Evolutionary conservation across 192 early-diverging fungal genomes (phyloP).

Genomic region (Coemansia aciculifera): DNA sequence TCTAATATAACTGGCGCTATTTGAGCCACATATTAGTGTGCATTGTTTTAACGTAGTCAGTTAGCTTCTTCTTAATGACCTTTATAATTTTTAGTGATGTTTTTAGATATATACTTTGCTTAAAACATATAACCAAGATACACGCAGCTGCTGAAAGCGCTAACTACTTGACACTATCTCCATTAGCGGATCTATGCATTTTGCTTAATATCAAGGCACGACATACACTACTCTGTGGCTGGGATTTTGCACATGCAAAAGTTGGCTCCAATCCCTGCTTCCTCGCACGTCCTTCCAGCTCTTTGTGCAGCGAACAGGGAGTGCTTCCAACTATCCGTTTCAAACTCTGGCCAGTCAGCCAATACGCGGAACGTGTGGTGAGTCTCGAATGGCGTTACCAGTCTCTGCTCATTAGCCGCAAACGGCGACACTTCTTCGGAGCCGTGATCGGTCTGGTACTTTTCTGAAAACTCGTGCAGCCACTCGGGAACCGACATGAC

Average conservation of each 20-base stretch:
- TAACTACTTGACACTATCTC: too few species aligned
- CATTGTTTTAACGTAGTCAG: too few species aligned
- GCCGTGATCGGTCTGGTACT: slow-evolving; percentile 17
- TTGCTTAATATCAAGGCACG: too few species aligned
- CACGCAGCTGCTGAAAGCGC: too few species aligned
- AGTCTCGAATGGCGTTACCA: slow-evolving; percentile 43
- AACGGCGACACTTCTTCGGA: slow-evolving; percentile 27
- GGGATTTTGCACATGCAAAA: slow-evolving; percentile 40
- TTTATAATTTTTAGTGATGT: too few species aligned
- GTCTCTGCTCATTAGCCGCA: slow-evolving; percentile 39
- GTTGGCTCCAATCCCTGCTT: slow-evolving; percentile 36
- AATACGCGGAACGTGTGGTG: slow-evolving; percentile 42
- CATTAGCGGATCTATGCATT: too few species aligned
- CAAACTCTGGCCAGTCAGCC: slow-evolving; percentile 40
- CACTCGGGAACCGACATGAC: slow-evolving; percentile 34
- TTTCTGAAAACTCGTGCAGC: slow-evolving; percentile 33
- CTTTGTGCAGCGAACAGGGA: slow-evolving; percentile 36
- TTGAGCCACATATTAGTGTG: too few species aligned
- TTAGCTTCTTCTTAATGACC: too few species aligned
- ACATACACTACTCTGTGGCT: neutral
- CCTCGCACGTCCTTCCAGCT: slow-evolving; percentile 30
- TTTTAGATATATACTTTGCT: too few species aligned
- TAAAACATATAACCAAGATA: too few species aligned
- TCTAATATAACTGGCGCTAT: too few species aligned
- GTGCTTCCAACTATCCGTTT: slow-evolving; percentile 18